phyloP scores from a whole-genome alignment of 139 green algal genomes.

The Astrephomene gubernaculifera region DNA sequence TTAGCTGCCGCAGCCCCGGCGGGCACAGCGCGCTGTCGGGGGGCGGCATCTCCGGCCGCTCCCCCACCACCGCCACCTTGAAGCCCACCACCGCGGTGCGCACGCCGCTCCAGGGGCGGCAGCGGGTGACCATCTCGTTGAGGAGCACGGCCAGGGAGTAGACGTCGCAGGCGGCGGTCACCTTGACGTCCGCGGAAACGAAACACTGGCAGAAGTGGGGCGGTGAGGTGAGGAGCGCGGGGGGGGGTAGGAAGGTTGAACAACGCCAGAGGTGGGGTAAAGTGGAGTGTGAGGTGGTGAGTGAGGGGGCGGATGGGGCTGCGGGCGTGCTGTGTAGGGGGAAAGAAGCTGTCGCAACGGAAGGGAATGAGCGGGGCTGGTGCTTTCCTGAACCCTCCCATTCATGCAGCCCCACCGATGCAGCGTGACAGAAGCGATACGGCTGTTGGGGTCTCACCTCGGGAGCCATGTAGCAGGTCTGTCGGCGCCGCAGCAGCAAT shows the following conservation, averaged over 20 bases:
- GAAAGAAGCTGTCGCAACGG: too few species aligned
- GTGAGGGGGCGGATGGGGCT: neutral
- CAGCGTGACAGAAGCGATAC: too few species aligned
- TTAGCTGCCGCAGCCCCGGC: slow-evolving; percentile 10
- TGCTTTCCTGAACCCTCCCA: too few species aligned
- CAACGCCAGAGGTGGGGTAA: neutral
- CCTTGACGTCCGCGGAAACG: slow-evolving; percentile 35
- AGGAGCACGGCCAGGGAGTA: slow-evolving; percentile 35
- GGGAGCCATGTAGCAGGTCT: slow-evolving; percentile 38
- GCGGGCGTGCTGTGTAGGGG: too few species aligned
- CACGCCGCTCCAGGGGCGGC: slow-evolving; percentile 36
- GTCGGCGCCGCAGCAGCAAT: neutral
- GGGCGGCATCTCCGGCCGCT: slow-evolving; percentile 3
- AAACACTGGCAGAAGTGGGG: slow-evolving; percentile 3
- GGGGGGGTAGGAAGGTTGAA: neutral
- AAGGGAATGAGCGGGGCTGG: too few species aligned
- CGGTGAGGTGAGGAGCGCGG: neutral
- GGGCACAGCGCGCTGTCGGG: slow-evolving; percentile 26
- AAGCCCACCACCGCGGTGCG: slow-evolving; percentile 26
- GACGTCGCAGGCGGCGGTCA: slow-evolving; percentile 38
- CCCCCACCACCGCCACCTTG: slow-evolving; percentile 40
- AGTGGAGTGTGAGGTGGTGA: neutral
- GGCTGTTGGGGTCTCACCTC: neutral
- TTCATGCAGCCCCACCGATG: too few species aligned
- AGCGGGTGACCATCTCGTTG: slow-evolving; percentile 18